Evolutionary conservation across 805 yeast genomes (phyloP), one percentile per base, ranked within the genome.

Genomic region (Lachancea dasiensis): DNA sequence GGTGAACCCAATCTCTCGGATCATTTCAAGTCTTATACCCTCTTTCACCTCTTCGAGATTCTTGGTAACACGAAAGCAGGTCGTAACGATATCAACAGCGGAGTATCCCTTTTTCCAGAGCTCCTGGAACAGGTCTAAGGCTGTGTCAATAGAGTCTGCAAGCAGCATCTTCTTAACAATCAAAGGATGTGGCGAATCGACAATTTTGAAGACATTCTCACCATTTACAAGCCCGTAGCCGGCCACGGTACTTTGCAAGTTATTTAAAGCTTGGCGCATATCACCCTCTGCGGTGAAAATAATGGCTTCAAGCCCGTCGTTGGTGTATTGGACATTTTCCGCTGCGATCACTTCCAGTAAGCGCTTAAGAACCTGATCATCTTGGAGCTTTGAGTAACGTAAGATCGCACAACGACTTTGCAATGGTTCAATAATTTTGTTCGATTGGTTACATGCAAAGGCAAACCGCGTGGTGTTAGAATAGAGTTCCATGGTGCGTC

Each of bases 221-320:
- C 86, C 86, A 53, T 78, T 84, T n/a, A 92, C 96, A 39, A 84
- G 71, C 3, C 83, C 89, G 63, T 89, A 89, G 2, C 98, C 98
- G 1, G 96, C 86, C 22, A 81, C 90, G 0, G 97, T 87, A 53
- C 95, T 81, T 58, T 92, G 98, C 42, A 92, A 60, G 61, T 92
- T 92, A 56, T 92, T 92, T 33, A 92, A 75, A 0, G 97, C 98
- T 61, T 92, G 98, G 60, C 98, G 78, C 98, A 92, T 90, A 58
- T 92, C 98, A 43, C 98, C 98, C 56, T 92, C 98, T 0, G 96
- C 94, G 0, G 97, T 81, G 64, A 92, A 92, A 11, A 92, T 78
- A 42, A 92, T 70, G 0, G 98, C 97, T 48, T 86, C 86, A 24
- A 92, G 63, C 0, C 98, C 98, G 59, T 86, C 96, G 44, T 86